A percentile compares a stretch with the other conserved stretches of the same genome.
phyloP scores from a whole-genome alignment of 306 rosid species.

The Casuarina equisetifolia region DNA sequence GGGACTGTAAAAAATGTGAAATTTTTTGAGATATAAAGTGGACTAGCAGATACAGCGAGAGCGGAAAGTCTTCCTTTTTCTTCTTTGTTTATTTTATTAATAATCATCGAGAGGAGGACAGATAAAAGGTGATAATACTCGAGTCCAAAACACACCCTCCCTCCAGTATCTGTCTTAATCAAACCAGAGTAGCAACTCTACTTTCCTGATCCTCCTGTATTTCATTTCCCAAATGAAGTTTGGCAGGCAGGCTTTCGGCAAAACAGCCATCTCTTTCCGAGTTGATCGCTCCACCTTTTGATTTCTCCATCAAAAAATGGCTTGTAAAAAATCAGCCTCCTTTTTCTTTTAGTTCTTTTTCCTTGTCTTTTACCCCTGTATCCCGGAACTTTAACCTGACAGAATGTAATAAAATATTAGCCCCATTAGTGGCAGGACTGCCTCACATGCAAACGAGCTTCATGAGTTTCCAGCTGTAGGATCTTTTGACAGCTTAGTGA shows the following conservation, averaged over 20 bases:
- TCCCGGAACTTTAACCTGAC: no score
- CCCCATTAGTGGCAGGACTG: neutral
- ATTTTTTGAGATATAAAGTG: neutral
- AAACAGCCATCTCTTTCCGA: constrained; percentile 21
- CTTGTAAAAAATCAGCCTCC: neutral
- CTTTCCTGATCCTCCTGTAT: constrained; percentile 25
- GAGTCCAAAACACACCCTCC: neutral
- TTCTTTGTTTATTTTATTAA: neutral
- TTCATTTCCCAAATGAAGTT: constrained; percentile 10
- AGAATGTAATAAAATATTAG: no score
- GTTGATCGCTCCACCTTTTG: constrained; percentile 11
- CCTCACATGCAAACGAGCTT: neutral
- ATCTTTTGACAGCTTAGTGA: neutral
- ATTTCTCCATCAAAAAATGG: neutral
- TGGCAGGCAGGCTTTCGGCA: constrained; percentile 35
- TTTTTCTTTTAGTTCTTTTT: neutral
- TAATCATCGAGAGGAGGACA: neutral
- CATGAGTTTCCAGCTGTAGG: neutral
- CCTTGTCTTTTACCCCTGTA: neutral
- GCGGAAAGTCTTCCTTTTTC: neutral
- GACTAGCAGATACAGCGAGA: neutral
- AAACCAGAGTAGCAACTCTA: constrained; percentile 20
- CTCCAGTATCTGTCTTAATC: constrained; percentile 8
- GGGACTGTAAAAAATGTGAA: neutral
- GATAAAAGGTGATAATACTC: neutral